These are phyloP conservation scores for Trichoderma semiorbis DNA, from an alignment of 2,329 filamentous ascomycete genomes.

Conservation along the genomic window DNA sequence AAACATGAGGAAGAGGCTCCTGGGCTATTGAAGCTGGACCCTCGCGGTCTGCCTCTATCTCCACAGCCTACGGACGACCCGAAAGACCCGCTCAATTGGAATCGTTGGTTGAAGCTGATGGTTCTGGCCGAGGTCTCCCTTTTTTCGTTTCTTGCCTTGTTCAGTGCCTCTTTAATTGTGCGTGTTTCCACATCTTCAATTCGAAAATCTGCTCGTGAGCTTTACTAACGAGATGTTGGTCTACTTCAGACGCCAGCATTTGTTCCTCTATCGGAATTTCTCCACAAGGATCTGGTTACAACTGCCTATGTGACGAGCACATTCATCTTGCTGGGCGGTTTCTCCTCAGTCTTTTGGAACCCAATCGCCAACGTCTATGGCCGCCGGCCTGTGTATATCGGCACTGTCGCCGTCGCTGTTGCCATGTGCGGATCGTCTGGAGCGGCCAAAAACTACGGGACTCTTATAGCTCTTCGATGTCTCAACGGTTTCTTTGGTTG, in stretches of 20 bases:
- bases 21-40: background rate
- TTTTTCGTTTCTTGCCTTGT: slow-evolving; percentile 8
- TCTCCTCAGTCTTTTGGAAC: slow-evolving; percentile 6
- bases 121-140: slow-evolving; percentile 3
- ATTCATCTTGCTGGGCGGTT: background rate
- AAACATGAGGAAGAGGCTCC: slow-evolving; percentile 7
- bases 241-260: slow-evolving; percentile 7
- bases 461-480: slow-evolving; percentile 3
- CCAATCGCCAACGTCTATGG: slow-evolving; percentile 12
- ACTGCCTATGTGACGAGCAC: slow-evolving; percentile 12
- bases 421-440: slow-evolving; percentile 8
- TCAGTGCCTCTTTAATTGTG: slow-evolving; percentile 14
- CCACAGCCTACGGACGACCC: slow-evolving; percentile 7
- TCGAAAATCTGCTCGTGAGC: background rate
- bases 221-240: background rate
- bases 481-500: slow-evolving; percentile 8
- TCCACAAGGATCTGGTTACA: background rate
- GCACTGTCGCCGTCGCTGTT: background rate
- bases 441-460: slow-evolving; percentile 10
- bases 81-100: slow-evolving; percentile 13
- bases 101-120: slow-evolving; percentile 15
- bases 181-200: background rate
- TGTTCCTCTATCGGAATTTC: background rate
- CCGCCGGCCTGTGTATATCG: slow-evolving; percentile 5
- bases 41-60: slow-evolving; percentile 3